Conservation (phyloP, 176 grass and related monocot genomes). For the Eremochloa ophiuroides region DNA sequence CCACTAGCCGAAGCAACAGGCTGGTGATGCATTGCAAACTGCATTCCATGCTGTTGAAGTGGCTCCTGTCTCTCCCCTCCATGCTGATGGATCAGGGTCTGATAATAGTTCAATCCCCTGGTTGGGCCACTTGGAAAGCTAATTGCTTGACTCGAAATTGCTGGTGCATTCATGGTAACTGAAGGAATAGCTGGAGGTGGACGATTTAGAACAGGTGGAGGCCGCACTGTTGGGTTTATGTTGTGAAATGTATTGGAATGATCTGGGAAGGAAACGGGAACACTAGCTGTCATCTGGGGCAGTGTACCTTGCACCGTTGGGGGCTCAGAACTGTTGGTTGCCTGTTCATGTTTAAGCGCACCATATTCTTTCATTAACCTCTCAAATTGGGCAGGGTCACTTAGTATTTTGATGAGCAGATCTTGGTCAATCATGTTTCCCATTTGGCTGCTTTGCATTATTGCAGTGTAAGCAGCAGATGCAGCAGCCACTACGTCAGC, state of each 20-base stretch:
- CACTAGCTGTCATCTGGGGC: slow-evolving; percentile 13
- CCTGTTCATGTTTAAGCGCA: slow-evolving; percentile 37
- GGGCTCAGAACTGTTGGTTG: slow-evolving; percentile 32
- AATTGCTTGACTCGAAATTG: slow-evolving; percentile 23
- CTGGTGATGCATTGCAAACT: slow-evolving; percentile 45
- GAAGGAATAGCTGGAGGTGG: slow-evolving; percentile 24
- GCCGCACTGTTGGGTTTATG: slow-evolving; percentile 18
- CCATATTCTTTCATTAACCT: slow-evolving; percentile 67
- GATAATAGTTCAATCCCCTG: slow-evolving; percentile 67
- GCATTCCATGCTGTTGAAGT: slow-evolving; percentile 25
- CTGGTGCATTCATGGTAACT: slow-evolving; percentile 26
- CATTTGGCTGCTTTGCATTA: slow-evolving; percentile 75
- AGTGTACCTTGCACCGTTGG: slow-evolving; percentile 26
- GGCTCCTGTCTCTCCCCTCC: slow-evolving; percentile 67
- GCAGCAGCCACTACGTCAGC: slow-evolving; percentile 76
- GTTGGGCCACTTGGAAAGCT: slow-evolving; percentile 24
- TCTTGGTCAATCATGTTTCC: slow-evolving; percentile 75
- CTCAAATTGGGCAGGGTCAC: slow-evolving; percentile 70
- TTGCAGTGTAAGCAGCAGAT: slow-evolving; percentile 74
- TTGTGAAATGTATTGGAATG: slow-evolving; percentile 21
- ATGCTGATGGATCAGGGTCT: slow-evolving; percentile 84
- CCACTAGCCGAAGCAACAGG: slow-evolving; percentile 3
- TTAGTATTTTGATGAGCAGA: slow-evolving; percentile 88
- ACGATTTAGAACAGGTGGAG: slow-evolving; percentile 32
- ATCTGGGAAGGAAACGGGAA: slow-evolving; percentile 16